Evolutionary conservation across 148 eudicot genomes (phyloP), one percentile per base, ranked within the genome.

Genomic region (Cornus suecica): DNA sequence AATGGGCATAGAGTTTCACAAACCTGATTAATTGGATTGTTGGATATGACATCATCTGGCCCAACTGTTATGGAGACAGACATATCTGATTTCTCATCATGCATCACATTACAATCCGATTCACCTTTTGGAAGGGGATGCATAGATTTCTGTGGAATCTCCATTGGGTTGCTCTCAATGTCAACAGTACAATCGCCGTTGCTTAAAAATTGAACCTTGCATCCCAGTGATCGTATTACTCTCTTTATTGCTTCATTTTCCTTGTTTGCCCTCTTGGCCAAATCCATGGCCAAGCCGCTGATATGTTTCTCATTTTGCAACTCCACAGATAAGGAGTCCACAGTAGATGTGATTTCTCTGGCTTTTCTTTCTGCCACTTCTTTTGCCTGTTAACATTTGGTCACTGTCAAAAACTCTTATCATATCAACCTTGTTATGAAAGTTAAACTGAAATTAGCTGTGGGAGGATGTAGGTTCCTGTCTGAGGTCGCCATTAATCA

Each of bases 1-100:
- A 89, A 78, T 9, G 98, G 97, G 81, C 98, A 95, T 73, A 91
- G 78, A n/a, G 94, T 87, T 74, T 91, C 98, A 83, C 99, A 95
- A 74, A 91, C 78, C 72, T 84, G 83, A 82, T n/a, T 74, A 27
- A 86, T 25, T 11, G 91, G 85, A 74, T 87, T 85, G 15, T 75
- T 78, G 22, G 93, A 80, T 18, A 71, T 62, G 27, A 85, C 88
- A 62, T 86, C 90, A 80, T 87, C 91, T 23, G 77, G 79, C 85
- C 84, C 69, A 13, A 83, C 84, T 51, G 87, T 77, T 65, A 86
- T 79, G 22, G 91, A 84, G 52, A 89, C 88, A 0, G 92, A 89
- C 28, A 88, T 79, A 80, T 93, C 97, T 64, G 90, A 81, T 81
- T 93, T 90, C 34, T 96, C 93, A 76, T 71, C 82, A 37, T 71